These are phyloP conservation scores for Penicillium maclennaniae DNA, from an alignment of 495 filamentous ascomycete genomes.

Conservation along the genomic window DNA sequence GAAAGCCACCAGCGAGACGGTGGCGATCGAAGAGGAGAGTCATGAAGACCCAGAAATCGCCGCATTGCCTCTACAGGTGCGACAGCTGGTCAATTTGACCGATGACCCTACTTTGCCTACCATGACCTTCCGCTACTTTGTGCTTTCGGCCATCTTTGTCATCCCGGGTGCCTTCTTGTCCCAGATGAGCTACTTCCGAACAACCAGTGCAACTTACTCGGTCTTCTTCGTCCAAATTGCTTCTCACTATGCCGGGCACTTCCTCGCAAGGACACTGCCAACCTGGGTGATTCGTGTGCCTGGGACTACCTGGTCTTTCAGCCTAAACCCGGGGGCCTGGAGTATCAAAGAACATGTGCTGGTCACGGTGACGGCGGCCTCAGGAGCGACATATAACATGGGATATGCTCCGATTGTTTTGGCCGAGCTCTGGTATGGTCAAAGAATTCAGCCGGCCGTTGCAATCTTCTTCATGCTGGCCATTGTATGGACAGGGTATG, in stretches of 20 bases:
- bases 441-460: slow-evolving; percentile 45
- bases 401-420: slow-evolving; percentile 49
- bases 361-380: slow-evolving; percentile 51
- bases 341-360: slow-evolving; percentile 57
- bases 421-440: slow-evolving; percentile 51
- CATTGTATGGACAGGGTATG: slow-evolving; percentile 53
- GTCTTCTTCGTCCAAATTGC: slow-evolving; percentile 58
- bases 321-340: slow-evolving; percentile 54
- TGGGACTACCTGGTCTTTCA: slow-evolving; percentile 46
- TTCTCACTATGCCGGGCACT: slow-evolving; percentile 51
- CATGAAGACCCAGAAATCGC: slow-evolving; percentile 46
- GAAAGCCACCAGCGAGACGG: slow-evolving; percentile 15
- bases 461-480: slow-evolving; percentile 57
- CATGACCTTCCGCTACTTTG: slow-evolving; percentile 54
- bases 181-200: slow-evolving; percentile 51
- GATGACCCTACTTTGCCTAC: slow-evolving; percentile 51
- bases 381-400: slow-evolving; percentile 51
- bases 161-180: slow-evolving; percentile 51
- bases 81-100: slow-evolving; percentile 49
- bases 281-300: slow-evolving; percentile 43
- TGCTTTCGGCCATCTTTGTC: slow-evolving; percentile 50
- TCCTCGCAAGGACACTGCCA: slow-evolving; percentile 48
- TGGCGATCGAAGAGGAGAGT: slow-evolving; percentile 28
- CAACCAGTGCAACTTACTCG: slow-evolving; percentile 52
- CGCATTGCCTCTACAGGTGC: slow-evolving; percentile 46